These are phyloP conservation scores for Vickermania ingenoplastis DNA, from an alignment of 208 protist species.

Conservation along the genomic window DNA sequence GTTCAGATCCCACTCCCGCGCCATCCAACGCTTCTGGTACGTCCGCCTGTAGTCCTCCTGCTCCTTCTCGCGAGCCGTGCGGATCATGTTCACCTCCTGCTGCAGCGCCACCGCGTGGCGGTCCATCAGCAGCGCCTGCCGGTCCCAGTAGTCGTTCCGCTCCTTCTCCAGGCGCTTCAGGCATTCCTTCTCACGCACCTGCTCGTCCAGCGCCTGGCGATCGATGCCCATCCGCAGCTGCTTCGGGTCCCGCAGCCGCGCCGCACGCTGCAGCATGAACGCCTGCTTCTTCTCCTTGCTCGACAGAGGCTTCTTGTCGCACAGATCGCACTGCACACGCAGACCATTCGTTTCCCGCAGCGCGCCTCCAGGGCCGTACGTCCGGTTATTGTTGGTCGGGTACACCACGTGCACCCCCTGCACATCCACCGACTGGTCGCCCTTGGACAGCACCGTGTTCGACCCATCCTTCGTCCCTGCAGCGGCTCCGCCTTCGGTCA, in stretches of 20 bases:
- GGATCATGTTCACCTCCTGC: constrained; percentile 78
- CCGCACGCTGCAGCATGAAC: constrained; percentile 82
- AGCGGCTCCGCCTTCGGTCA: too few relatives aligned
- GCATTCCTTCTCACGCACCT: constrained; percentile 86
- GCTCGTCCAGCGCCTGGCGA: constrained; percentile 78
- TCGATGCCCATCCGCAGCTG: constrained; percentile 89
- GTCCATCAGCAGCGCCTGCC: constrained; percentile 83
- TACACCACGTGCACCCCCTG: too few relatives aligned
- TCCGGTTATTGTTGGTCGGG: too few relatives aligned
- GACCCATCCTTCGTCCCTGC: too few relatives aligned
- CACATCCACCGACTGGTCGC: too few relatives aligned
- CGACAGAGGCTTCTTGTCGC: too few relatives aligned
- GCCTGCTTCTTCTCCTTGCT: constrained; percentile 70
- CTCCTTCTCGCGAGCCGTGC: constrained; percentile 65
- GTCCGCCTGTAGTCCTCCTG: constrained; percentile 77
- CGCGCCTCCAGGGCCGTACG: too few relatives aligned
- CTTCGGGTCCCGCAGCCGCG: constrained; percentile 88
- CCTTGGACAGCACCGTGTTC: too few relatives aligned
- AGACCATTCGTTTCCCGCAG: too few relatives aligned
- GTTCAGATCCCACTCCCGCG: constrained; percentile 88
- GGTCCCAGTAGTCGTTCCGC: constrained; percentile 79
- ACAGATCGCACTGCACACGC: too few relatives aligned
- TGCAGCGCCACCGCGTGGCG: constrained; percentile 80
- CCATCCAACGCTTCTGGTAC: constrained; percentile 78
- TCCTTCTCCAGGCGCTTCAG: constrained; percentile 76